These are phyloP conservation scores for Lipomyces yamadae DNA, from an alignment of 805 yeast genomes.

Conservation along the genomic window DNA sequence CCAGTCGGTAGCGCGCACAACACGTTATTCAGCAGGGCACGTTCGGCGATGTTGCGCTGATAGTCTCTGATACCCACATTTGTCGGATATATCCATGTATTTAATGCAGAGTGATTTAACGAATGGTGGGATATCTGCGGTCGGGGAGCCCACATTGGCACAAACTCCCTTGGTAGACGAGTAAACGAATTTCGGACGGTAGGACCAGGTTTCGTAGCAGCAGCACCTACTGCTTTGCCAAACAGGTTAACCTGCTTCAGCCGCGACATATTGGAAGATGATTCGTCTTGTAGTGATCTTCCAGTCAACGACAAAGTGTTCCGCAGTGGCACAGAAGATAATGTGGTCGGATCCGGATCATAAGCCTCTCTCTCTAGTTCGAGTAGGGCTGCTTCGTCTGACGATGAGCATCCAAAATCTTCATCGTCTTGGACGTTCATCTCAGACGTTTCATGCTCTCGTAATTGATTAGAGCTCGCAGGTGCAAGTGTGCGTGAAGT, in stretches of 20 bases:
- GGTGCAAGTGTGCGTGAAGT: no score
- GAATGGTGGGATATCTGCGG: conserved; percentile 47
- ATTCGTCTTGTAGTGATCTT: background rate
- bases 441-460: conserved; percentile 1
- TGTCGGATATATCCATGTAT: conserved; percentile 76
- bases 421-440: conserved; percentile 6
- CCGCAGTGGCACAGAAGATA: background rate
- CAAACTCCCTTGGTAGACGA: conserved; percentile 15
- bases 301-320: background rate
- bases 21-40: conserved; percentile 72
- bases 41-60: conserved; percentile 77
- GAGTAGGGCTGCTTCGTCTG: conserved; percentile 4
- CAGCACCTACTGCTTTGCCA: conserved; percentile 9
- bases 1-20: conserved; percentile 97
- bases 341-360: background rate
- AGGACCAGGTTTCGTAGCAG: background rate
- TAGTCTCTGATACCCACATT: conserved; percentile 85
- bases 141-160: conserved; percentile 18
- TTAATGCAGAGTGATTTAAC: conserved; percentile 49
- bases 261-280: background rate
- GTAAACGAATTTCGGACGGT: conserved; percentile 6
- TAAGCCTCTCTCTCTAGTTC: background rate
- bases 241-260: conserved; percentile 7
- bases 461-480: background rate
- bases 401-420: conserved; percentile 10